These are phyloP conservation scores for Ophiostoma triangulosporum DNA, from an alignment of 2,329 filamentous ascomycete genomes.

Conservation along the genomic window DNA sequence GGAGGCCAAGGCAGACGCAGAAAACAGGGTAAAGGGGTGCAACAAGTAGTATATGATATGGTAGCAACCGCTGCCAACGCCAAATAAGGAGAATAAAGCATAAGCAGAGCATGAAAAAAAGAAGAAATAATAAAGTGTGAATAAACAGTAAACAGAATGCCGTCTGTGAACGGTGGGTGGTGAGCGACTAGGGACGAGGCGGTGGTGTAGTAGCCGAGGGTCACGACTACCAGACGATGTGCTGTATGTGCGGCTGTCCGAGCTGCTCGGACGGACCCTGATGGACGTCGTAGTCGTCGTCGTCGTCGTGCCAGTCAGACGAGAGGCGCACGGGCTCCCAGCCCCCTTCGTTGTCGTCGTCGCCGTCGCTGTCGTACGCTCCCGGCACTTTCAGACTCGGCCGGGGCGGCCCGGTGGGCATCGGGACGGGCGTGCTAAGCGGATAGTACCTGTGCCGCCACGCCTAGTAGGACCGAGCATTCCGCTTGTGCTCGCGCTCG, in stretches of 20 bases:
- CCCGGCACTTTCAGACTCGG: too few species aligned
- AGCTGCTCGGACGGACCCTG: background rate
- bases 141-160: background rate
- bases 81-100: too few species aligned
- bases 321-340: background rate
- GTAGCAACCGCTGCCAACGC: too few species aligned
- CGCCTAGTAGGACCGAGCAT: constrained; percentile 3
- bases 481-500: constrained; percentile 22
- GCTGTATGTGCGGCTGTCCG: too few species aligned
- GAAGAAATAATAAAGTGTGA: background rate
- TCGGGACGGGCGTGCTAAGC: background rate
- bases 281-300: background rate
- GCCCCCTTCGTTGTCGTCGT: background rate
- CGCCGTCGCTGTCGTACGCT: background rate
- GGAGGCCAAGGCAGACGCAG: background rate
- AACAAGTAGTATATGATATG: background rate
- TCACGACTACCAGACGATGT: too few species aligned
- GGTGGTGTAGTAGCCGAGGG: too few species aligned
- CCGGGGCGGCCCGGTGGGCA: background rate
- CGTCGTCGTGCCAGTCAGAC: background rate
- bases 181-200: too few species aligned
- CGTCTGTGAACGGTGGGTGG: too few species aligned
- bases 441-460: background rate
- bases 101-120: too few species aligned
- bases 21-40: background rate